These are phyloP conservation scores for Clonostachys chloroleuca DNA, from an alignment of 2,329 filamentous ascomycete species.

Conservation along the genomic window DNA sequence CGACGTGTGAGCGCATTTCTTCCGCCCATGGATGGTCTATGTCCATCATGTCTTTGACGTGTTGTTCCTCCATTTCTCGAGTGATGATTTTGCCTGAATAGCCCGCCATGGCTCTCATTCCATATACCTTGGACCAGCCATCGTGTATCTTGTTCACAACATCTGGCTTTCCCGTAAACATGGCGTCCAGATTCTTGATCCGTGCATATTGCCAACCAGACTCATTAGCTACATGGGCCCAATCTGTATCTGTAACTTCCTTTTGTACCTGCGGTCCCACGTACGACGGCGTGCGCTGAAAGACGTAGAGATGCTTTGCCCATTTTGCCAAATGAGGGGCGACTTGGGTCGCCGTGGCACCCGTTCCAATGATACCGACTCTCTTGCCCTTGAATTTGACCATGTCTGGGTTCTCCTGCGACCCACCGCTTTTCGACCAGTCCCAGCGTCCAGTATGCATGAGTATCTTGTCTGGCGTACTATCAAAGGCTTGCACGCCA, in stretches of 20 bases:
- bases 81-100: constrained; percentile 1
- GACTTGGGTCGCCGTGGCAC: constrained; percentile 40
- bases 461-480: too few relatives aligned
- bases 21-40: constrained; percentile 37
- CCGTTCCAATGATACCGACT: constrained; percentile 46
- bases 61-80: background rate
- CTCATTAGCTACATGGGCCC: constrained; percentile 23
- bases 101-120: constrained; percentile 26
- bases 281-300: constrained; percentile 48
- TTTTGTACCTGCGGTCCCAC: constrained; percentile 30
- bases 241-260: constrained; percentile 34
- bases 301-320: constrained; percentile 46
- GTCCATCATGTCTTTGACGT: constrained; percentile 19
- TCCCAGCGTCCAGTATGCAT: constrained; percentile 43
- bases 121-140: constrained; percentile 35
- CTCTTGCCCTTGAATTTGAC: constrained; percentile 38
- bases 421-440: constrained; percentile 35
- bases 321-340: constrained; percentile 38
- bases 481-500: too few relatives aligned
- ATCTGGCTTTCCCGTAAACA: constrained; percentile 24
- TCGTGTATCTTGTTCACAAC: constrained; percentile 40
- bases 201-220: constrained; percentile 46
- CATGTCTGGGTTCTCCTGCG: constrained; percentile 26
- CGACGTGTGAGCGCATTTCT: constrained; percentile 35
- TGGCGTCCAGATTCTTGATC: constrained; percentile 25